Evolutionary conservation across 1,284 basidiomycete genomes (phyloP), one percentile per base, ranked within the genome.

Genomic region (Fomitopsis schrenkii): DNA sequence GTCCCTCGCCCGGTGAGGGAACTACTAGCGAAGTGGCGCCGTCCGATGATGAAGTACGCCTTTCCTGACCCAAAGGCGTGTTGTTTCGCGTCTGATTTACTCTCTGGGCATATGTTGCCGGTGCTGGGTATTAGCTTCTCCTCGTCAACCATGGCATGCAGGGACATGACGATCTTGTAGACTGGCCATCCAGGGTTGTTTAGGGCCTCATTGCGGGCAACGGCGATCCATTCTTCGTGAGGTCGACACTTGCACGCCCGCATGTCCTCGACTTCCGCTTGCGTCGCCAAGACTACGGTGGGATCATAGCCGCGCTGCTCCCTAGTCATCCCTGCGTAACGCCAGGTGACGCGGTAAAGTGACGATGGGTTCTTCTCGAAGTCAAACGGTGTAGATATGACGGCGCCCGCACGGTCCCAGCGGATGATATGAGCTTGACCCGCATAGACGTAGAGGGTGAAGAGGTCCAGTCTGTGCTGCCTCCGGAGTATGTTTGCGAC

Each of bases 361-460:
- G 54, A 5, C 3, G 36, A 26, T 3, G 62, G 62, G 5, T 62
- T 10, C 17, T 58, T 22, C n/a, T 52, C 50, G 58, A 62, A 64
- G 55, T 66, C 36, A 59, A 68, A 64, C 14, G 33, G 33, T 22
- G 58, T 42, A 2, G 63, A 57, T 36, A 64, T 57, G 22, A 65
- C 62, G 44, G 60, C 59, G 2, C 64, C 66, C n/a, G 63, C 61
- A 19, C 59, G 63, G 53, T 68, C 67, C 63, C 64, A 66, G 28
- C 58, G 64, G 9, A 66, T 36, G 36, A 67, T 40, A 5, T 66
- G 63, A 14, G 65, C 66, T 26, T 35, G 35, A 33, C 57, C 17
- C 7, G 56, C 55, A 28, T 56, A 60, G 35, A 69, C 55, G 44
- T 65, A 15, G 8, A 68, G 17, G 48, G 60, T 57, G 59, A 64